These are phyloP conservation scores for Solanum sejunctum DNA, from an alignment of 257 asterid species.

Conservation along the genomic window DNA sequence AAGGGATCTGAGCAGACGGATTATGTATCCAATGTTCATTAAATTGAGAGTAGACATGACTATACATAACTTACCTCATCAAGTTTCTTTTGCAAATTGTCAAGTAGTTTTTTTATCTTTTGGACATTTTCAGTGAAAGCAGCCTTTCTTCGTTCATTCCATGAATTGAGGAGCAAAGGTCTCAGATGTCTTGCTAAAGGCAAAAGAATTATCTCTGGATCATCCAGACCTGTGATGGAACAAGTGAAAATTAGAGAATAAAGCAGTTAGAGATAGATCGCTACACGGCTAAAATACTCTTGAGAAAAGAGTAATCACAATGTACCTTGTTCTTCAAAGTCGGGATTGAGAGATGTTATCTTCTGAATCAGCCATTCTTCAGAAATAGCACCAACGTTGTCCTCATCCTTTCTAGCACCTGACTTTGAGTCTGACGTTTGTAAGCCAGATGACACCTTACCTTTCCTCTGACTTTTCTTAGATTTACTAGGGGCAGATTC, in stretches of 20 bases:
- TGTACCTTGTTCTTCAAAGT: conserved; percentile 81
- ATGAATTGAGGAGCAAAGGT: conserved; percentile 81
- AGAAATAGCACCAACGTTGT: conserved; percentile 41
- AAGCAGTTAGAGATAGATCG: background rate
- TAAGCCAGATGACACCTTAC: conserved; percentile 42
- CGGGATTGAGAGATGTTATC: conserved; percentile 62
- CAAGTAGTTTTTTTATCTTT: conserved; percentile 62
- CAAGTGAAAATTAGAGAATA: background rate
- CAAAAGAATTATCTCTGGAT: conserved; percentile 65
- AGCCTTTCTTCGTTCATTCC: conserved; percentile 74
- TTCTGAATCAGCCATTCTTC: conserved; percentile 69
- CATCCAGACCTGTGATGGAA: conserved; percentile 32
- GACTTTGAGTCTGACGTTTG: conserved; percentile 54
- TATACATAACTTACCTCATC: conserved; percentile 61
- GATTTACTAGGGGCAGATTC: conserved; percentile 53
- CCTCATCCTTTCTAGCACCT: conserved; percentile 59
- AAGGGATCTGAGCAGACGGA: background rate
- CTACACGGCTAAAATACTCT: background rate
- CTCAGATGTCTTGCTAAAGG: conserved; percentile 71
- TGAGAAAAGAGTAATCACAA: background rate
- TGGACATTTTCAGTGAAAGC: conserved; percentile 83
- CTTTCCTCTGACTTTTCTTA: conserved; percentile 71
- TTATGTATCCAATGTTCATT: background rate
- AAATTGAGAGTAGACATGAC: conserved; percentile 4
- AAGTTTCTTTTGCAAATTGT: conserved; percentile 71